A percentile compares a stretch with the other conserved stretches of the same genome.
phyloP scores from a whole-genome alignment of 768 basidiomycete species.

The Pholiota molesta region DNA sequence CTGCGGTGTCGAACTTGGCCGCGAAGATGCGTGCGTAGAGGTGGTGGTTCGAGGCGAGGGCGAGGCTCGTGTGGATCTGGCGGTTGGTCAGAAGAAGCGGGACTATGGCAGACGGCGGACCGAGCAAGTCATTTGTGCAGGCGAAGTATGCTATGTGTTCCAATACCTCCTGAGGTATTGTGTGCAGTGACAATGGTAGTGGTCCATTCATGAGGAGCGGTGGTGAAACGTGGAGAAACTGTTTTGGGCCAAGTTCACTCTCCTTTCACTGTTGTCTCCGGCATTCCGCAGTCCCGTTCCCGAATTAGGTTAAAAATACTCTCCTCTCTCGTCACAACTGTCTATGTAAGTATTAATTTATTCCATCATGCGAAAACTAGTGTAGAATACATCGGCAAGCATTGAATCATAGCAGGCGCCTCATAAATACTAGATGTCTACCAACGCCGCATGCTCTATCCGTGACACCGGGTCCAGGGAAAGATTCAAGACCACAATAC shows the following conservation, averaged over 20 bases:
- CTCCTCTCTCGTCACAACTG: not conserved
- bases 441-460: not conserved
- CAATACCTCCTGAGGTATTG: conserved; percentile 76
- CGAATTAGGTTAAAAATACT: conserved; percentile 7
- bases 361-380: not conserved
- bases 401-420: not conserved
- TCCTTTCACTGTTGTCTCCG: conserved; percentile 22
- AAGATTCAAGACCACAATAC: no score
- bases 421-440: not conserved
- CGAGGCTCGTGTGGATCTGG: conserved; percentile 50
- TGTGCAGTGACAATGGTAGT: conserved; percentile 45
- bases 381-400: not conserved
- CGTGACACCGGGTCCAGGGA: not conserved
- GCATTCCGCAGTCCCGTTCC: conserved; percentile 14
- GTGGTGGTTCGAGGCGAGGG: conserved; percentile 57
- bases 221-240: not conserved
- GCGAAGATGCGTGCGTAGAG: conserved; percentile 75
- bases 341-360: not conserved
- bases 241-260: not conserved
- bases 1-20: conserved; percentile 64
- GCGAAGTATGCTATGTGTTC: conserved; percentile 76
- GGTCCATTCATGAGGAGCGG: conserved; percentile 26
- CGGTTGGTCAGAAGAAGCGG: conserved; percentile 57
- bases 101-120: conserved; percentile 63
- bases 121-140: conserved; percentile 52